Evolutionary conservation across 805 yeast genomes (phyloP), one percentile per base, ranked within the genome.

Genomic region (Saccharomyces paradoxus): DNA sequence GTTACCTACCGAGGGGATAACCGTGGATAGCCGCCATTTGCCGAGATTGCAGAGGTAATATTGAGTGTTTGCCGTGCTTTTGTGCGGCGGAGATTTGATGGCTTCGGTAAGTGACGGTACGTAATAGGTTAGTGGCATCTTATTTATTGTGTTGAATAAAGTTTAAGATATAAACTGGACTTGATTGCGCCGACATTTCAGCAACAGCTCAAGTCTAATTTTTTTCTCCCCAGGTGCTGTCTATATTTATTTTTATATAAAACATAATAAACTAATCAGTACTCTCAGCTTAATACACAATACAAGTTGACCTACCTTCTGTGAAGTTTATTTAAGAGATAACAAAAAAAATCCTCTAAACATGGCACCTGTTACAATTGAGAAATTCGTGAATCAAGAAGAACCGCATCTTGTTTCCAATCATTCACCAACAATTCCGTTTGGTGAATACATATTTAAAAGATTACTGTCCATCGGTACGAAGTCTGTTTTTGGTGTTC

Each of bases 401-500:
- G 44, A 37, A 21, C 44, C 24, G 4, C 44, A 37, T 12, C 24
- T 37, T 37, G 44, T 37, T 37, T 37, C 22, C 24, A 37, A 37
- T 17, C 24, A 17, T 22, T 29, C 54, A 8, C 51, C 51, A 5
- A 52, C 58, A 32, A 64, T 78, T 31, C 82, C 87, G 1, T 72
- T 86, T 49, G 89, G 89, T 3, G 87, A 83, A 59, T 86, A 82
- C 61, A 63, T 86, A 9, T 84, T 85, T 65, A 74, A 76, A 52
- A 74, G 91, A 63, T 68, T 86, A 37, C 59, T 71, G 8, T 79
- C 79, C 50, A 70, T 80, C 28, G 84, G 81, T 48, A 80, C 86
- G 3, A 74, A 76, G 56, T 78, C 88, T 1, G 71, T 85, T 12
- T 86, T 86, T 69, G 91, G 91, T 51, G 88, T 86, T 26, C 91